phyloP scores from a whole-genome alignment of 208 protist species.

The Balamuthia mandrillaris region DNA sequence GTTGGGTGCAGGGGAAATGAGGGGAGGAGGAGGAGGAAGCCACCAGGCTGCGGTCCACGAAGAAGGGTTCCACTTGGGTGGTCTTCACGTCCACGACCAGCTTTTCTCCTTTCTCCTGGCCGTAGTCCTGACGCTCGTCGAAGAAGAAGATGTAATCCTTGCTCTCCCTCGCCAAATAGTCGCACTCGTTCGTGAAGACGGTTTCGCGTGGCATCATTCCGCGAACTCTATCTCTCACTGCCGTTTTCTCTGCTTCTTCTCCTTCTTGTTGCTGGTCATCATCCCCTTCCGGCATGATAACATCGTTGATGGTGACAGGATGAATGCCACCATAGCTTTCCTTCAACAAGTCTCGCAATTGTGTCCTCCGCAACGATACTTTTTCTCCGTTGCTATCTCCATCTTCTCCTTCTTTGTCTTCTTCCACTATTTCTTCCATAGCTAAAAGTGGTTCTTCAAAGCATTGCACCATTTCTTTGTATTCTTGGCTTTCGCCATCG shows the following conservation, averaged over 20 bases:
- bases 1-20: not conserved
- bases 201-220: not conserved
- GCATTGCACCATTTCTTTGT: constrained; percentile 11
- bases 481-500: constrained; percentile 4
- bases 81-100: not conserved
- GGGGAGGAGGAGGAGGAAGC: not conserved
- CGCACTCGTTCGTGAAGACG: not conserved
- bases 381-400: not conserved
- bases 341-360: not conserved
- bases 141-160: constrained; percentile 34
- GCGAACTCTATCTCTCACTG: not conserved
- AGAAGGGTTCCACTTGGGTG: constrained; percentile 13
- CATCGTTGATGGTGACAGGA: constrained; percentile 26
- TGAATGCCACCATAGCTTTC: not conserved
- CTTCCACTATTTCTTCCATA: not conserved
- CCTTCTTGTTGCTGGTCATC: not conserved
- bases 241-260: not conserved
- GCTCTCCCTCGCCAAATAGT: no score
- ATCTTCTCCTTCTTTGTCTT: not conserved
- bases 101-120: not conserved
- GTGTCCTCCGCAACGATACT: not conserved
- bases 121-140: not conserved
- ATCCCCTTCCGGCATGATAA: not conserved
- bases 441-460: not conserved
- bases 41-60: constrained; percentile 19